Base-by-base conservation (phyloP, 129 eudicot genomes). In the Smallanthus sonchifolius region DNA sequence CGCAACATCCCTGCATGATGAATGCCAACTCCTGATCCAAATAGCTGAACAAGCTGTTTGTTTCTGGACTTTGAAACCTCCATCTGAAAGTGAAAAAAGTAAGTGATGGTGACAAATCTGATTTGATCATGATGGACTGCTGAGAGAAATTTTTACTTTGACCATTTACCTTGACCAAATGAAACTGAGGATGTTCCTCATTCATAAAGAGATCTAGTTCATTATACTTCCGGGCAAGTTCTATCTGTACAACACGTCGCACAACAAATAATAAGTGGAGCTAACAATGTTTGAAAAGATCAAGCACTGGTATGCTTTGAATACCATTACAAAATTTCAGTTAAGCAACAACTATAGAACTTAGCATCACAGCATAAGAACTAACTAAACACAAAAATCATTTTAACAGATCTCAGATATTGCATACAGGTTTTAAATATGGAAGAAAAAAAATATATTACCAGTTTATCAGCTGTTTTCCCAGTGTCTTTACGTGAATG, bases 1-100 rank as follows among this genome's bases (percentile, higher is more conserved):
- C 99, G 97, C 80, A 91, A 80, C 99, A 95, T 95, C 62, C 99
- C 99, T 74, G 99, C 99, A 85, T 95, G 99, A 84, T 95, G 99
- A 65, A 95, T 88, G 60, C 99, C 99, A 82, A 91, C 74, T 47
- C 97, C 99, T 75, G 84, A 44, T 19, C 81, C 97, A 81, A 95
- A 95, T 67, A 91, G 87, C 76, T 87, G 91, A 78, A 84, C 96
- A 42, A 95, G 85, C 77, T 95, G 90, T 83, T 77, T 91, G 81
- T 95, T 91, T 82, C 96, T 88, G 19, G 99, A 95, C 88, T 95
- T 95, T 68, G 84, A 67, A 69, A 91, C 99, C 69, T 95, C 96
- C 76, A 75, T 91, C 99, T 95, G 89, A 70, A 86, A 51, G 75
- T 19, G 63, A 75, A 83, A 10, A 56, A 56, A 70, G 72, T 19